These are phyloP conservation scores for Chloroidium sp. DNA, from an alignment of 163 green algal genomes.

Conservation along the genomic window DNA sequence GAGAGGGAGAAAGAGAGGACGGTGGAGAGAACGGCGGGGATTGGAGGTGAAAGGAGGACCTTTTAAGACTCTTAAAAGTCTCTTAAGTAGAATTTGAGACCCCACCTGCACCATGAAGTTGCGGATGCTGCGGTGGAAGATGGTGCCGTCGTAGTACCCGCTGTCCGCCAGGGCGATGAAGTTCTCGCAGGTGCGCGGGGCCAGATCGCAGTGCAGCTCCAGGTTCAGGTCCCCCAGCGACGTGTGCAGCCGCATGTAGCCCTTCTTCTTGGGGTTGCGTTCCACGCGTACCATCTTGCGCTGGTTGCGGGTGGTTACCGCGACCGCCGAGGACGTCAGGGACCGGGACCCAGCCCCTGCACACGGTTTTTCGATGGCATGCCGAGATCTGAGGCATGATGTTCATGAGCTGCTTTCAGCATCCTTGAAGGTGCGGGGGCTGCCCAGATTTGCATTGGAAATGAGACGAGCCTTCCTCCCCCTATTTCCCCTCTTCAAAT, in stretches of 20 bases:
- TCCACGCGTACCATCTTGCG: slow-evolving; percentile 46
- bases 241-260: slow-evolving; percentile 51
- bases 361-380: neutral
- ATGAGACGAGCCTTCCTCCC: too few relatives aligned
- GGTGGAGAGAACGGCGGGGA: too few relatives aligned
- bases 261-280: slow-evolving; percentile 69
- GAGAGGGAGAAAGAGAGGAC: slow-evolving; percentile 53
- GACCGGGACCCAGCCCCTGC: slow-evolving; percentile 45
- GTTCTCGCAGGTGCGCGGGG: slow-evolving; percentile 88
- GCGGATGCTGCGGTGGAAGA: slow-evolving; percentile 89
- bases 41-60: too few relatives aligned
- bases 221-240: slow-evolving; percentile 85
- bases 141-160: slow-evolving; percentile 82
- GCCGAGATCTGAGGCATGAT: too few relatives aligned
- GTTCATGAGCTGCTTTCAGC: too few relatives aligned
- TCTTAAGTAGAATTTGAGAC: too few relatives aligned
- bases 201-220: slow-evolving; percentile 91
- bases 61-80: too few relatives aligned
- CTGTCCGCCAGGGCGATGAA: slow-evolving; percentile 83
- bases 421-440: too few relatives aligned
- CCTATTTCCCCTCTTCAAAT: too few relatives aligned
- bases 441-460: too few relatives aligned
- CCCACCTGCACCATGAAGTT: slow-evolving; percentile 90
- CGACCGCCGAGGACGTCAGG: slow-evolving; percentile 78
- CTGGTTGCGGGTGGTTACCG: slow-evolving; percentile 26